Base-by-base conservation (phyloP, 306 rosid genomes). In the Prunus mira region DNA sequence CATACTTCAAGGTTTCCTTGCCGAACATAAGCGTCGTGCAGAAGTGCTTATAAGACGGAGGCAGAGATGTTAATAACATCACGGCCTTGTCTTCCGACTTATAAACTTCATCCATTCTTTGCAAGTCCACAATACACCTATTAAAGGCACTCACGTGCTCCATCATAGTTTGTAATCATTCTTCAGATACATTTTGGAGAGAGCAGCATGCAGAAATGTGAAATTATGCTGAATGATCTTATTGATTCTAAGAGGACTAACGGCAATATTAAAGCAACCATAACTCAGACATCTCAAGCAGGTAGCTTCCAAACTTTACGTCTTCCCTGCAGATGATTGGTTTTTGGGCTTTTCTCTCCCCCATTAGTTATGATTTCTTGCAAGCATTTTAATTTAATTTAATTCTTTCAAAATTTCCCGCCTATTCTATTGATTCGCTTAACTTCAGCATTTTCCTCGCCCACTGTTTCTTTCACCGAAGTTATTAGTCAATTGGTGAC, bases 121-220 rank as follows among this genome's bases (percentile, higher is more conserved):
- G 28, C 28, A 27, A 27, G 28, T 27, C 28, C 28, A 27, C 28
- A 27, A 27, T 27, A 27, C 28, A 27, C 28, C 28, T 2, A 27
- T 27, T 27, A 27, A 27, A 27, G 28, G 28, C 28, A 1, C 28
- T 27, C 28, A 27, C 28, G 28, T 27, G 28, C 28, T 27, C 28
- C 28, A 27, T 27, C 28, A 27, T 27, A 27, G 28, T 27, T 27
- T 27, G 60, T 77, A 64, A 76, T 86, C 69, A 55, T 70, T 79
- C 63, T 81, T 78, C 83, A 94, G 96, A 92, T 94, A 79, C 96
- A 94, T 87, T 92, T 94, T 87, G 97, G 97, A 77, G 95, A 92
- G 82, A 92, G 89, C 87, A 91, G 95, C 90, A 91, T 94, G 81
- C 98, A 92, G 87, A 94, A 92, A 87, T 94, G 98, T 77, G 97